These are phyloP conservation scores for Corniculantispora saksenae DNA, from an alignment of 2,329 filamentous ascomycete species.

Conservation along the genomic window DNA sequence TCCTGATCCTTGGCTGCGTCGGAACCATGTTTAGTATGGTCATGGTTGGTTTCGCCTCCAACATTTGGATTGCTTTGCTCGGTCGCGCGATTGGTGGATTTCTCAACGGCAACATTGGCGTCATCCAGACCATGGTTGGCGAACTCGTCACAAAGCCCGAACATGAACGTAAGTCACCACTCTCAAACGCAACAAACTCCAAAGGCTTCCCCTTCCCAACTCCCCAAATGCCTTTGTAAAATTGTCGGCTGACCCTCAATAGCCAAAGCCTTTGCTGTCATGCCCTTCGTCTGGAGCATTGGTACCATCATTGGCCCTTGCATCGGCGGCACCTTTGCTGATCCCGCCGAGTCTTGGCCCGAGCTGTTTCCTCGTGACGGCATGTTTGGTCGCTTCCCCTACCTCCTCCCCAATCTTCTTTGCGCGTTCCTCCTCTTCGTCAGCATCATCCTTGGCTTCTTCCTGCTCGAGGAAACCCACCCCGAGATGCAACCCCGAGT, in stretches of 20 bases:
- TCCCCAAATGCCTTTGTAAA: not conserved
- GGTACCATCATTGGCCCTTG: conserved; percentile 87
- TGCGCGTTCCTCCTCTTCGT: conserved; percentile 75
- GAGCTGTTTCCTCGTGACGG: conserved; percentile 64
- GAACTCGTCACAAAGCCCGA: conserved; percentile 82
- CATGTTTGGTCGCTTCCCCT: conserved; percentile 78
- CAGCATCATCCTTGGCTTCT: conserved; percentile 78
- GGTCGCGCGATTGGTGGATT: conserved; percentile 78
- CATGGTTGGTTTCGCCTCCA: conserved; percentile 78
- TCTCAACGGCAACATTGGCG: conserved; percentile 88
- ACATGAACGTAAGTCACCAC: conserved; percentile 72
- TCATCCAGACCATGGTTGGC: conserved; percentile 90
- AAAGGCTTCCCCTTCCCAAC: not conserved
- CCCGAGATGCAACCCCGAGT: conserved; percentile 70
- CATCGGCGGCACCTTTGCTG: conserved; percentile 83
- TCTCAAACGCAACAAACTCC: not conserved
- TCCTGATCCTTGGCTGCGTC: conserved; percentile 76
- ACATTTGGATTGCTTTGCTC: conserved; percentile 78
- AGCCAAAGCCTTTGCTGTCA: conserved; percentile 85
- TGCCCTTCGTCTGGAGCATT: conserved; percentile 93
- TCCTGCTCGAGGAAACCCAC: conserved; percentile 86
- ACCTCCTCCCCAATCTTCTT: conserved; percentile 84
- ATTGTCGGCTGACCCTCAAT: conserved; percentile 24
- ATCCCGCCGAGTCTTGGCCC: conserved; percentile 75
- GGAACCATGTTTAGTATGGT: conserved; percentile 84